Base-by-base conservation (phyloP, 2,329 filamentous ascomycete species). In the Pezicula neosporulosa region DNA sequence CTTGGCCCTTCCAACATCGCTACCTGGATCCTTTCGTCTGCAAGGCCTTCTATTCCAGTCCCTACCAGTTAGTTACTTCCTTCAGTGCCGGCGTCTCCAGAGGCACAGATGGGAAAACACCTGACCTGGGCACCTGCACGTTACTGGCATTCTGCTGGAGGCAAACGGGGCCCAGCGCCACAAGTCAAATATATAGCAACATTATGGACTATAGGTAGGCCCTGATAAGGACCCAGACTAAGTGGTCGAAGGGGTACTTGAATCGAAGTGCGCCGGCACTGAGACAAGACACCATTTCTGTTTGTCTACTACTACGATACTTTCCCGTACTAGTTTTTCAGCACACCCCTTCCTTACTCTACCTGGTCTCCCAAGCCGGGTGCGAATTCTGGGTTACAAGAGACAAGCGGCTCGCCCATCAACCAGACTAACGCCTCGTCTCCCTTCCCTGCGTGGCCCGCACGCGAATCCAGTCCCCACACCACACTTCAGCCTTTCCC, bases 401-500 rank as follows among this genome's bases (percentile, higher is more conserved):
- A 50, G 49, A 41, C 47, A 50, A 58, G 59, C 58, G 56, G 55
- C 55, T 57, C 49, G 47, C 51, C 42, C 44, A 48, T 48, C 53
- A 30, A 24, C 54, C 55, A 54, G 30, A 54, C 54, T 44, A 54
- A 52, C 54, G 24, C 46, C 47, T 56, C 53, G 57, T 55, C 59
- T 56, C 55, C 56, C 49, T 51, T 51, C 38, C 9, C 30, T 18
- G 28, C 47, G 35, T 44, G 51, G 53, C 57, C 57, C 52, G 50
- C 57, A 56, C 56, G 49, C 55, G 45, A 45, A 42, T 58, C 50
- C 56, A 54, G 55, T 59, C 56, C 57, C 56, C 61, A 61, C 60
- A 59, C 52, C 56, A 48, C 38, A 49, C 53, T 48, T 53, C 59
- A 45, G 54, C 56, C 51, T 46, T 48, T 50, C 49, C 43, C 5